phyloP scores from a whole-genome alignment of 2,329 filamentous ascomycete species.

The Neopestalotiopsis clavispora region DNA sequence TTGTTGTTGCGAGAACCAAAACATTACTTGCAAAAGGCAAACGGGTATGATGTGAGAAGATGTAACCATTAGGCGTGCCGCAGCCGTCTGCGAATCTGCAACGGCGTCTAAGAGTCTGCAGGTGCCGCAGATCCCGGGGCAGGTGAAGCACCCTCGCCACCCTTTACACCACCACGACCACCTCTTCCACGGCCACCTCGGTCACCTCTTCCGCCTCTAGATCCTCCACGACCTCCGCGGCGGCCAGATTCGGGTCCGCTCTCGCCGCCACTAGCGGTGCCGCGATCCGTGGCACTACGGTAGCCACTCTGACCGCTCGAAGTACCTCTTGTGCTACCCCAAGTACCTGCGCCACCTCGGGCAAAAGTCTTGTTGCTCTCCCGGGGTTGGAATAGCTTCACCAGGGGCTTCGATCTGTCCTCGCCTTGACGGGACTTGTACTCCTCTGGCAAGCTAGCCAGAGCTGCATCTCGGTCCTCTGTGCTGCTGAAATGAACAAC shows the following conservation, averaged over 20 bases:
- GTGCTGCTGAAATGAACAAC: constrained; percentile 82
- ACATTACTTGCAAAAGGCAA: constrained; percentile 47
- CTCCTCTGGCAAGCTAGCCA: constrained; percentile 76
- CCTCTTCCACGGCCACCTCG: constrained; percentile 58
- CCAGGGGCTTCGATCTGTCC: constrained; percentile 78
- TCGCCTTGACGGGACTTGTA: constrained; percentile 74
- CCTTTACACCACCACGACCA: constrained; percentile 43
- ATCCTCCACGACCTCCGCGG: constrained; percentile 54
- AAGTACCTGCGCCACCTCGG: constrained; percentile 70
- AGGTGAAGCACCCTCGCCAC: constrained; percentile 63
- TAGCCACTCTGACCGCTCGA: constrained; percentile 75
- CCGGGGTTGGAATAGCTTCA: constrained; percentile 81
- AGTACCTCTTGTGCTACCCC: constrained; percentile 66
- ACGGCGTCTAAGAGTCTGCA: constrained; percentile 8
- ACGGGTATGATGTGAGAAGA: constrained; percentile 20
- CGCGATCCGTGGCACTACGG: constrained; percentile 81
- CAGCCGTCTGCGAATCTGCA: constrained; percentile 10
- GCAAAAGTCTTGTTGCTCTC: constrained; percentile 57
- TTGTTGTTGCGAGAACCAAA: constrained; percentile 33
- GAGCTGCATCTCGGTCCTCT: constrained; percentile 81
- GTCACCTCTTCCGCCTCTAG: constrained; percentile 63
- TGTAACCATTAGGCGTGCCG: background rate
- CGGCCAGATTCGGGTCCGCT: constrained; percentile 64
- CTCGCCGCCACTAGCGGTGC: constrained; percentile 66
- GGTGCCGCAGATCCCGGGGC: constrained; percentile 51